A percentile compares a stretch with the other conserved stretches of the same genome.
phyloP scores from a whole-genome alignment of 2,329 filamentous ascomycete species.

The Zalaria sp. region DNA sequence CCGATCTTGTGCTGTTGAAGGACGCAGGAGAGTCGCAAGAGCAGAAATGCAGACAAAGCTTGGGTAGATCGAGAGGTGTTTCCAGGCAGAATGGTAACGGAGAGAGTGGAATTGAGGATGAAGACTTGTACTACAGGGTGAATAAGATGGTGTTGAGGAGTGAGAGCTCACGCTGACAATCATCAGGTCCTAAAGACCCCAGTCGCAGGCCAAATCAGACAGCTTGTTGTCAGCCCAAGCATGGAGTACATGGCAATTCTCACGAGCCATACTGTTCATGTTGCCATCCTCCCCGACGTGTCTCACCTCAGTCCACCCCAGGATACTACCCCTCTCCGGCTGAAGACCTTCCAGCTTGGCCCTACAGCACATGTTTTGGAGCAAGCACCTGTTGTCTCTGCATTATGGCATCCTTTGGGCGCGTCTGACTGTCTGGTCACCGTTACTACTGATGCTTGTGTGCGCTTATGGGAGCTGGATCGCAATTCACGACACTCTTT shows the following conservation, averaged over 20 bases:
- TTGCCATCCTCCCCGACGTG: slow-evolving; percentile 71
- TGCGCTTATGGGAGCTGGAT: slow-evolving; percentile 82
- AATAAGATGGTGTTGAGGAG: slow-evolving; percentile 3
- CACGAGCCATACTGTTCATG: slow-evolving; percentile 76
- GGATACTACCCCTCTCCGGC: slow-evolving; percentile 55
- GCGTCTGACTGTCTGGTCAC: slow-evolving; percentile 76
- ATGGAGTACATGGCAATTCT: slow-evolving; percentile 71
- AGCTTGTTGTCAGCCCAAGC: slow-evolving; percentile 72
- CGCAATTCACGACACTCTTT: slow-evolving; percentile 77
- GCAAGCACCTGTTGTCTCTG: slow-evolving; percentile 64
- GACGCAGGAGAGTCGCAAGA: slow-evolving; percentile 23
- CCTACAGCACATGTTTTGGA: slow-evolving; percentile 85
- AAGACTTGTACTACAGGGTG: background rate
- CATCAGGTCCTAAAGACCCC: slow-evolving; percentile 59
- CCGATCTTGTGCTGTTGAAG: slow-evolving; percentile 69
- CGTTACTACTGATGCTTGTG: slow-evolving; percentile 73
- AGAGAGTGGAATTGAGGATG: too few relatives aligned
- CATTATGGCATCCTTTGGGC: slow-evolving; percentile 85
- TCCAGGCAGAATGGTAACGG: too few relatives aligned
- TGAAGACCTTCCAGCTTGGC: slow-evolving; percentile 83
- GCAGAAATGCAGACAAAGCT: slow-evolving; percentile 1
- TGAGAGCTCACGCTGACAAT: background rate
- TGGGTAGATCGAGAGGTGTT: background rate
- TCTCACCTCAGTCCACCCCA: slow-evolving; percentile 53
- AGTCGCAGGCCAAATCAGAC: slow-evolving; percentile 68